Conservation (phyloP, 306 rosid genomes). For the Lablab purpureus region DNA sequence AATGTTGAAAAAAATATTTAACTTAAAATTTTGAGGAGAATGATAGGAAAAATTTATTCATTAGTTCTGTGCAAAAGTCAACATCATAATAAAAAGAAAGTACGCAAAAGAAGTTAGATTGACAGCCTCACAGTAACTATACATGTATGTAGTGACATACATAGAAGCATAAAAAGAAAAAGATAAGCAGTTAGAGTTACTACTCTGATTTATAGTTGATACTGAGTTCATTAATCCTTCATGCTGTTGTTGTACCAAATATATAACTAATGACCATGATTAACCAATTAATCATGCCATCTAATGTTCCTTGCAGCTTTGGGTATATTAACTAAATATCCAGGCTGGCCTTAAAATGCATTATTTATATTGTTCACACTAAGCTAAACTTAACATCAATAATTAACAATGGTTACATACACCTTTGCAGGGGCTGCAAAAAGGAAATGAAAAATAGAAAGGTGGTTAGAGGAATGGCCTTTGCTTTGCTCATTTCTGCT, state of each 20-base stretch:
- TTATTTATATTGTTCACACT: neutral
- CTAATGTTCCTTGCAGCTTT: conserved; percentile 5
- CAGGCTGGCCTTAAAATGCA: conserved; percentile 46
- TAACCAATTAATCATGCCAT: conserved; percentile 35
- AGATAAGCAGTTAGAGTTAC: neutral
- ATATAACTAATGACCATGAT: conserved; percentile 31
- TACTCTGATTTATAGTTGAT: neutral
- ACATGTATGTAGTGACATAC: neutral
- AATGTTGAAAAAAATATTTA: neutral
- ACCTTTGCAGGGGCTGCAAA: conserved; percentile 9
- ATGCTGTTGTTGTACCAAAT: conserved; percentile 32
- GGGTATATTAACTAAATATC: conserved; percentile 5
- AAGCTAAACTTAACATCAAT: conserved; percentile 21
- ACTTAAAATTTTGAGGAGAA: neutral
- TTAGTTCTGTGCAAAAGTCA: neutral
- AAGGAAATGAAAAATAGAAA: conserved; percentile 34
- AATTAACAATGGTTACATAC: conserved; percentile 32
- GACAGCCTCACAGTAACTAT: neutral
- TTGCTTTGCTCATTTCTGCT: conserved; percentile 61
- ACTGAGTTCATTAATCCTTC: neutral
- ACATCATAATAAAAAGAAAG: neutral
- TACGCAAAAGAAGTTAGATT: neutral
- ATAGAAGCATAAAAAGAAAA: neutral
- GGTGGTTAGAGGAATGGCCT: conserved; percentile 47
- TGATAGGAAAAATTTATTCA: neutral